Evolutionary conservation across 768 basidiomycete genomes (phyloP), one percentile per base, ranked within the genome.

Genomic region (Lactarius sanguifluus): DNA sequence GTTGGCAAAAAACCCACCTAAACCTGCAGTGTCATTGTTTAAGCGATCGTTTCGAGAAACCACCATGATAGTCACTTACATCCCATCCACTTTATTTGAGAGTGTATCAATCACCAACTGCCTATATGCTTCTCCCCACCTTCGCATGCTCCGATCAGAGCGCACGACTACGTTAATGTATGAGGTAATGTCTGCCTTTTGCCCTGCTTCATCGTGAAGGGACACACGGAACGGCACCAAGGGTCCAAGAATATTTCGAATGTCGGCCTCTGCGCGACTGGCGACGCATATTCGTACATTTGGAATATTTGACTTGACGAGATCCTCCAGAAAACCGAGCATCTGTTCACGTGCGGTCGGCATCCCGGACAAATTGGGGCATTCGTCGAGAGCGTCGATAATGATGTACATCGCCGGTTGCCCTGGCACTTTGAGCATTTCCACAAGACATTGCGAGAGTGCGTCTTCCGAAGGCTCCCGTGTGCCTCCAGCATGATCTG

Each of bases 211-310:
- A 6, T 28, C 41, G 6, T 65, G 52, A 2, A 65, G 34, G 18
- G 54, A 56, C 34, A 65, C 4, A 28, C 18, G 41, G 5, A 25
- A 45, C 2, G 18, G 30, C 9, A 23, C 54, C 32, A 65, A 8
- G 7, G 52, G 59, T 5, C 43, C 13, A 1, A 65, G 32, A 30
- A 20, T 3, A 5, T 32, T 8, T 5, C n/a, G 25, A 16, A 65
- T 65, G 54, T 65, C 64, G 15, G 4, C 23, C 43, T 65, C 64
- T 1, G 23, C 43, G 20, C 64, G 52, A 30, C 59, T 56, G 2
- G 64, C 54, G n/a, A 60, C 32, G 6, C 64, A 65, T 25, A 65
- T 28, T 10, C 52, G 64, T 7, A 65, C 1, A 25, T 65, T 36
- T 6, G 64, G 23, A 13, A 56, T 5, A 0, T n/a, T 38, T 18